Conservation (phyloP, 1,284 basidiomycete genomes). For the Irpex sp. region DNA sequence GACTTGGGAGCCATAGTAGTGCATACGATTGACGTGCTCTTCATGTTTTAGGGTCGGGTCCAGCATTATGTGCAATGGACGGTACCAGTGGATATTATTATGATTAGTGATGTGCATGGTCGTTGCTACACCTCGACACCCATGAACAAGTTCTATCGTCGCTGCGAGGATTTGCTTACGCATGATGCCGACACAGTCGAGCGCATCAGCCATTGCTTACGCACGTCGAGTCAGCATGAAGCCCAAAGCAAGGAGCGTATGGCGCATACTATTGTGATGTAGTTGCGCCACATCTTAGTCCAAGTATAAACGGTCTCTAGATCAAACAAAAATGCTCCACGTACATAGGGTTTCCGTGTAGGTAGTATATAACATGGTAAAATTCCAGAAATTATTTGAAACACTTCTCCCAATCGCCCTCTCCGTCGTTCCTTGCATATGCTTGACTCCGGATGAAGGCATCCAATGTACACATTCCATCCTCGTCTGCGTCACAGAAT, state of each 20-base stretch:
- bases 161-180: too few species aligned
- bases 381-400: conserved; percentile 1
- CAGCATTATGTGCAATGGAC: background rate
- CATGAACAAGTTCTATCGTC: too few species aligned
- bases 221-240: too few species aligned
- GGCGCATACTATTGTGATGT: too few species aligned
- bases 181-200: too few species aligned
- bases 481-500: conserved; percentile 46
- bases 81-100: conserved; percentile 3
- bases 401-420: conserved; percentile 64
- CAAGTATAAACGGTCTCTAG: too few species aligned
- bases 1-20: conserved; percentile 16
- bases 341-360: background rate
- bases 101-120: background rate
- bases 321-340: background rate
- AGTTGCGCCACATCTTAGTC: too few species aligned
- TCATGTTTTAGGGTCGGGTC: background rate
- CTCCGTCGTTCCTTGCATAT: conserved; percentile 59
- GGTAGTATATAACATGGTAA: background rate
- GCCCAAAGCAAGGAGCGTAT: too few species aligned
- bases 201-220: too few species aligned
- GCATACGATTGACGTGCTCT: background rate
- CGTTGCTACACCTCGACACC: too few species aligned
- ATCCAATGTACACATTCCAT: conserved; percentile 61
- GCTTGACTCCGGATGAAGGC: conserved; percentile 66